Evolutionary conservation across 2,329 filamentous ascomycete species (phyloP), one percentile per base, ranked within the genome.

Genomic region (Colletotrichum sojae): DNA sequence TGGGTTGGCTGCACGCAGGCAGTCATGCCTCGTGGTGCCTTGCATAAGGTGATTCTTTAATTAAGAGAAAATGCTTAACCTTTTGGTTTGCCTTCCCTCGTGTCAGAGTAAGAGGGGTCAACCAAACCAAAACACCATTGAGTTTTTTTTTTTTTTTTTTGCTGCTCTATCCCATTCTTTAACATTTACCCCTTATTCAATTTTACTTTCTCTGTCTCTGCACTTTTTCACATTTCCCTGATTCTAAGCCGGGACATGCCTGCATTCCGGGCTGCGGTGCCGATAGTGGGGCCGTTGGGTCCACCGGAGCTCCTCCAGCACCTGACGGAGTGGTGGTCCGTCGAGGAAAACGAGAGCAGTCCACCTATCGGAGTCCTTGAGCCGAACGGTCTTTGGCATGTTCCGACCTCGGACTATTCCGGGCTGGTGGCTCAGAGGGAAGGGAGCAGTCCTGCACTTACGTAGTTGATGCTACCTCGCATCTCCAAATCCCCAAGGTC

Each of bases 171-270:
- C 22, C 40, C 36, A 16, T 62, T 62, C 58, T 39, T 18, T 39
- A 16, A 15, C 20, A 45, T 45, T 31, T 27, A 16, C 55, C 43
- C 55, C 66, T 60, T 52, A 51, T 55, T 60, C 12, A 59, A 52
- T 16, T 52, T 45, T 16, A 52, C 55, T 69, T 69, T 56, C 52
- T 25, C 36, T 5, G 43, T 31, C 54, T 56, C 51, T 16, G 22
- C 22, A 25, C n/a, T 15, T 45, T 60, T 52, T n/a, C n/a, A 10
- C 31, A n/a, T 36, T 36, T 8, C 31, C 31, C 9, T 36, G 27
- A 36, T 36, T 36, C 31, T 18, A 52, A 40, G 20, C 39, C 36
- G 36, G 46, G 62, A 6, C 22, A 60, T 69, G 62, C 55, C 46
- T 66, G 59, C 40, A 15, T 15, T 31, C 15, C 49, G 66, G 55